These are phyloP conservation scores for Penicillium silybi DNA, from an alignment of 495 filamentous ascomycete species.

Conservation along the genomic window DNA sequence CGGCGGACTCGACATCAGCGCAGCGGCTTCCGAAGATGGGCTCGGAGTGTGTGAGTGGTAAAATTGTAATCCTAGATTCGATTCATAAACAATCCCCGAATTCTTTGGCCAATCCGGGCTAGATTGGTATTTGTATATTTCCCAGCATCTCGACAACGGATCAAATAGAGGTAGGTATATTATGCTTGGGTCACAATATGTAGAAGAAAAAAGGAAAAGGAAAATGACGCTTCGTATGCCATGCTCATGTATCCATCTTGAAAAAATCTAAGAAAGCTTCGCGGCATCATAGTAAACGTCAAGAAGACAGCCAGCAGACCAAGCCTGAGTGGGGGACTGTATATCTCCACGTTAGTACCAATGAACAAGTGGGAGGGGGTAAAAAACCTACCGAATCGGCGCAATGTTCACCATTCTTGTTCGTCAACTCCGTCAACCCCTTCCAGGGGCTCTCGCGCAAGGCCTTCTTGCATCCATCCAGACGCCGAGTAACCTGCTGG, in stretches of 20 bases:
- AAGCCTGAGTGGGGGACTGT: conserved; percentile 88
- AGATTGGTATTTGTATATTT: not conserved
- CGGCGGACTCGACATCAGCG: no score
- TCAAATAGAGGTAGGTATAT: not conserved
- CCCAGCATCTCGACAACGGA: no score
- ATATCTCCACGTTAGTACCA: conserved; percentile 11
- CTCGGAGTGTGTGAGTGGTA: no score
- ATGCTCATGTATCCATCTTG: not conserved
- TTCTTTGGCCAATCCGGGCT: no score
- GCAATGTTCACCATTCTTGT: conserved; percentile 81
- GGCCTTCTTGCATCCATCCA: conserved; percentile 77
- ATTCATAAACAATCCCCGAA: no score
- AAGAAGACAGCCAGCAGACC: conserved; percentile 90
- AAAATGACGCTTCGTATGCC: not conserved
- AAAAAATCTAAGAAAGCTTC: conserved; percentile 20
- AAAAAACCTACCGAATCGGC: conserved; percentile 70
- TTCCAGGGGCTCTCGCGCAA: conserved; percentile 79
- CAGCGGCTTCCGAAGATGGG: no score
- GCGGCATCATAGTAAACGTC: conserved; percentile 91
- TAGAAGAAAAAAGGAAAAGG: not conserved
- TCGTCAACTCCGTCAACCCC: conserved; percentile 88
- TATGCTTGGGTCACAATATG: not conserved
- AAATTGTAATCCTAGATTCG: no score
- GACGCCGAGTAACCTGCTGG: conserved; percentile 83
- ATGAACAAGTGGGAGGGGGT: not conserved